Evolutionary conservation across 2,329 filamentous ascomycete genomes (phyloP), one percentile per base, ranked within the genome.

Genomic region (Cercospora sojina): DNA sequence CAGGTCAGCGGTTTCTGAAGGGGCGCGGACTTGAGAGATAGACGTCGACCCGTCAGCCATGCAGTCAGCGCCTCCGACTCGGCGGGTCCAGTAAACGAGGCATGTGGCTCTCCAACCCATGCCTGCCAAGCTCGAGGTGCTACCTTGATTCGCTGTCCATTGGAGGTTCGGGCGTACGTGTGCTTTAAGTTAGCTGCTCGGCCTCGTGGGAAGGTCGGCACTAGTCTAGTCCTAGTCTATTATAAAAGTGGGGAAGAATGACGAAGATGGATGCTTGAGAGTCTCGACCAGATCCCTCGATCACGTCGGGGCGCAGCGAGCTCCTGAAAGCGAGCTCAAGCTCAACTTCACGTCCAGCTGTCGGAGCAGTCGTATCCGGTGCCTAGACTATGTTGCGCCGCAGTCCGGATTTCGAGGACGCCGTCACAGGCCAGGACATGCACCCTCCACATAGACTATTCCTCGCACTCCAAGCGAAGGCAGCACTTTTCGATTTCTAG

Each of bases 71-170:
- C n/a, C n/a, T n/a, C n/a, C n/a, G n/a, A n/a, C n/a, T n/a, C n/a
- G n/a, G n/a, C 61, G 62, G 62, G 38, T 31, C 53, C 20, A 13
- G n/a, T 59, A 18, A 20, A 51, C 55, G 62, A 38, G 16, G 53
- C 53, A 38, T 64, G 20, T 53, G 27, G 20, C 43, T 27, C n/a
- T 6, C 7, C 10, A 31, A 38, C 41, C 62, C 55, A 64, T 59
- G 53, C 23, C 25, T 27, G 62, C 53, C 62, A 64, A 64, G 62
- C 5, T 23, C 18, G 10, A 57, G 27, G 62, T 64, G 62, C 25
- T 43, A 32, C 62, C 62, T 27, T 53, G 62, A 64, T 27, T 59
- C 55, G 55, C 56, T 8, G 53, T 53, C 53, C 53, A 64, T 64
- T 58, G 53, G 61, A 47, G 35, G 18, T 25, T 58, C 51, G 18